Evolutionary conservation across 2,329 filamentous ascomycete species (phyloP).

Genomic region (Calonectria leucothoes): DNA sequence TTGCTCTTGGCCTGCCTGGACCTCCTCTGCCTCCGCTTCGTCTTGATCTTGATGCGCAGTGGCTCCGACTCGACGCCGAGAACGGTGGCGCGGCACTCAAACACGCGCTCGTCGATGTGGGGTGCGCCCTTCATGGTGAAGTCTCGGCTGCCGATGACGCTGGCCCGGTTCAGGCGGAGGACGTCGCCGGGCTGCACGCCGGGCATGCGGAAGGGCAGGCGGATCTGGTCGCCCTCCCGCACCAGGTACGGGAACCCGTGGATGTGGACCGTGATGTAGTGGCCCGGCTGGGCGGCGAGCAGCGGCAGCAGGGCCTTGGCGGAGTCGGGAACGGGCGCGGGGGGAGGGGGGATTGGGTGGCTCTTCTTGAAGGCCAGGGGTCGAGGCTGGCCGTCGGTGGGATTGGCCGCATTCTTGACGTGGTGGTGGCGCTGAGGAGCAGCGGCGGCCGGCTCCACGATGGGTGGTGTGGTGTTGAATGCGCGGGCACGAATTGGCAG

Average conservation of each 20-base stretch:
- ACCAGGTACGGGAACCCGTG: conserved; percentile 85
- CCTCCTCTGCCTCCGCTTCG: conserved; percentile 80
- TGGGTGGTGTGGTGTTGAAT: conserved; percentile 55
- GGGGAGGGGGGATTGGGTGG: conserved; percentile 48
- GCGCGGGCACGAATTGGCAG: conserved; percentile 42
- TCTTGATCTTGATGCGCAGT: conserved; percentile 82
- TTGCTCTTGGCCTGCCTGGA: conserved; percentile 87
- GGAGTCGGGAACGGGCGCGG: conserved; percentile 61
- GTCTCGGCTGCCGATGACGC: conserved; percentile 85
- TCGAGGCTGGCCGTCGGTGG: conserved; percentile 45
- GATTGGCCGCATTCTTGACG: conserved; percentile 52
- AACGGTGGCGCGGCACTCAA: conserved; percentile 86
- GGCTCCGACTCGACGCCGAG: conserved; percentile 87
- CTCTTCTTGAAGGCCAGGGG: conserved; percentile 55
- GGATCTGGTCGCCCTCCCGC: conserved; percentile 78
- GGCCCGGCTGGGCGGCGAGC: conserved; percentile 76
- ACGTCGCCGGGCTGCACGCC: conserved; percentile 84
- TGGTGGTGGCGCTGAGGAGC: conserved; percentile 40
- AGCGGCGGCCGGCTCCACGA: conserved; percentile 54
- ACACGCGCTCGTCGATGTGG: conserved; percentile 87
- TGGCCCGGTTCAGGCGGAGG: conserved; percentile 87
- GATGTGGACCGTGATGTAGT: conserved; percentile 85
- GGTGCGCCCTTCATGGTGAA: conserved; percentile 86
- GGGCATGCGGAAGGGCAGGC: conserved; percentile 84
- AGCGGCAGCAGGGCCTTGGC: conserved; percentile 75